These are phyloP conservation scores for Isabelozyma gotoi DNA, from an alignment of 805 yeast genomes.

Conservation along the genomic window DNA sequence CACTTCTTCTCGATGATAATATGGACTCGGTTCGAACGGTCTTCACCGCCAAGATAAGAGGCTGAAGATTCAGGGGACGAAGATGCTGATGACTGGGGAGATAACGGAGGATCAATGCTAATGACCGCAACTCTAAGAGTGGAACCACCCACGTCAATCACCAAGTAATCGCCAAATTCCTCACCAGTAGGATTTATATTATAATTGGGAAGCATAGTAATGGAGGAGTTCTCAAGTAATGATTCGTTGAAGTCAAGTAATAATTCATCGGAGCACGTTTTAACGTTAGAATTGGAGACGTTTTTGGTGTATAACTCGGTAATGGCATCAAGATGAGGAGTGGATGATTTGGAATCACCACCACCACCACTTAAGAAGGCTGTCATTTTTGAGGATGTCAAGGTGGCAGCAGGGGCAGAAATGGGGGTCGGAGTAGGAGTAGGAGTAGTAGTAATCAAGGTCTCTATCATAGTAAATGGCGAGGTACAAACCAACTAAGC, in stretches of 20 bases:
- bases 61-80: slow-evolving; percentile 1
- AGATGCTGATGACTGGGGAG: background rate
- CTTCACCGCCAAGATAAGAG: slow-evolving; percentile 3
- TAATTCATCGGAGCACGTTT: slow-evolving; percentile 4
- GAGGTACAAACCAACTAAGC: too few species aligned
- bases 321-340: background rate
- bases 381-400: background rate
- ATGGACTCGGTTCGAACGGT: slow-evolving; percentile 21
- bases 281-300: background rate
- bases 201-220: slow-evolving; percentile 42
- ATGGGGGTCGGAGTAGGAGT: background rate
- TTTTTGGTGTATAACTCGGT: background rate
- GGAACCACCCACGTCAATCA: slow-evolving; percentile 59
- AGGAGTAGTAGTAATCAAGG: background rate
- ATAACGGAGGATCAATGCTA: slow-evolving; percentile 20
- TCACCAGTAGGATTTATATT: slow-evolving; percentile 38
- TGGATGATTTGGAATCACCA: too few species aligned
- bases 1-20: slow-evolving; percentile 34
- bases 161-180: slow-evolving; percentile 39
- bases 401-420: background rate
- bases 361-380: too few species aligned
- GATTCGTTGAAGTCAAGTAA: slow-evolving; percentile 29
- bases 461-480: background rate
- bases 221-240: slow-evolving; percentile 20
- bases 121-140: slow-evolving; percentile 47